Percentiles rank a stretch among this genome's conserved stretches.
Evolutionary conservation across 164 flowering plant genomes (phyloP).

Genomic region (Akebia trifoliata): DNA sequence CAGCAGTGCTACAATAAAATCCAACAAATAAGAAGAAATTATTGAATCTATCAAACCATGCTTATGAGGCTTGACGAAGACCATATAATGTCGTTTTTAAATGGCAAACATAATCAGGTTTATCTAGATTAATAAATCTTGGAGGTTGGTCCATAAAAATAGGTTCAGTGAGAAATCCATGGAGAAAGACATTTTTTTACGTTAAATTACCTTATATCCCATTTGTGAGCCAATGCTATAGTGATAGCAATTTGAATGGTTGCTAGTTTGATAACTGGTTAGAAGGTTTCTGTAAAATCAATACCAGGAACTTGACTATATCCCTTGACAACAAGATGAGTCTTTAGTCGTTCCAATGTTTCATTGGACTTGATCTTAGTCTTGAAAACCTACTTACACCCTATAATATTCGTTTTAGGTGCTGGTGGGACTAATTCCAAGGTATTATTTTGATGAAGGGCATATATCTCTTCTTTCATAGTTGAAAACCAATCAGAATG

Average conservation of each 20-base stretch:
- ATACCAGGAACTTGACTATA: neutral
- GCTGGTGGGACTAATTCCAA: neutral
- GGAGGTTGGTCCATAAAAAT: slow-evolving; percentile 5
- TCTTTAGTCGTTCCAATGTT: neutral
- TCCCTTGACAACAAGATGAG: neutral
- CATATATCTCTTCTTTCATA: neutral
- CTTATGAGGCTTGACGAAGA: neutral
- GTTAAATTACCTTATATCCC: neutral
- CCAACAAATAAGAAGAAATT: neutral
- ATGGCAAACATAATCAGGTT: neutral
- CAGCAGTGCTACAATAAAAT: neutral
- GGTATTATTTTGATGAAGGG: neutral
- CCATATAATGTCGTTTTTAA: neutral
- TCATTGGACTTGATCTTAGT: neutral
- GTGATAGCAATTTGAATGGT: neutral
- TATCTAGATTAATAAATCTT: neutral
- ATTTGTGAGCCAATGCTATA: neutral
- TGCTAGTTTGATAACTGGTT: neutral
- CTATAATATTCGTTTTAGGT: neutral
- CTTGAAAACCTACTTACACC: neutral
- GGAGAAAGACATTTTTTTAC: slow-evolving; percentile 3
- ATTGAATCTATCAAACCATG: too few relatives aligned
- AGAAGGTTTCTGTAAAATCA: neutral
- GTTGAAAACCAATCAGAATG: neutral
- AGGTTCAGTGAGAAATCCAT: neutral